Evolutionary conservation across 2,329 filamentous ascomycete genomes (phyloP), one percentile per base, ranked within the genome.

Genomic region (Aspergillus ochraceus): DNA sequence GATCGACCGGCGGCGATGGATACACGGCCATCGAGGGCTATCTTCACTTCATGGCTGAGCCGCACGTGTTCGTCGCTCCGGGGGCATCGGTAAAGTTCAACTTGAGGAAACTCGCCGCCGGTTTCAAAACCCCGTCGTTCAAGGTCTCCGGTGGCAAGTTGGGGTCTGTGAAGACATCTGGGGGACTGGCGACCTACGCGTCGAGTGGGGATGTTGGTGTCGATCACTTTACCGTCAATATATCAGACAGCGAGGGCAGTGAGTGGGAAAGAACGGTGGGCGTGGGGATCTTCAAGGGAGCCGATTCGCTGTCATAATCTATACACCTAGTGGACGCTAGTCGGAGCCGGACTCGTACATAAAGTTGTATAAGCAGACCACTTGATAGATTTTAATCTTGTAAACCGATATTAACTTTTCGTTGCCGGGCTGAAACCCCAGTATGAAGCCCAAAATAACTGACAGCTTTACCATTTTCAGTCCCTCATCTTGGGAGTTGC

Each of bases 31-130:
- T 61, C 5, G 53, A 61, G 19, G 60, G 60, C 10, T 61, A 61
- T 26, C 42, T 61, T 11, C 55, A 61, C 19, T 61, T 61, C 19
- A 57, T 61, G 57, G 57, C 60, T 1, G 53, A 61, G 2, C 57
- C 50, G 36, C 57, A 59, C 39, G 50, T 57, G 2, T 61, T 59
- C 42, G 53, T 59, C 19, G 4, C 5, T 1, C 57, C 53, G 14
- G 56, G 60, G 1, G 52, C 24, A 6, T 53, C 32, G 3, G 54
- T 47, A 1, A 24, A 57, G 20, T 19, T 54, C 36, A 50, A 54
- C 2, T 30, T 59, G 12, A 42, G 12, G 0, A 6, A n/a, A 3
- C 45, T 61, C 32, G 60, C 57, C 0, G 30, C 17, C 1, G 60
- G 57, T 2, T 57, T 57, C 17, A 45, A 49, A 2, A 39, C 47